Conservation (phyloP, 1,284 basidiomycete genomes). For the Boletus sp. region DNA sequence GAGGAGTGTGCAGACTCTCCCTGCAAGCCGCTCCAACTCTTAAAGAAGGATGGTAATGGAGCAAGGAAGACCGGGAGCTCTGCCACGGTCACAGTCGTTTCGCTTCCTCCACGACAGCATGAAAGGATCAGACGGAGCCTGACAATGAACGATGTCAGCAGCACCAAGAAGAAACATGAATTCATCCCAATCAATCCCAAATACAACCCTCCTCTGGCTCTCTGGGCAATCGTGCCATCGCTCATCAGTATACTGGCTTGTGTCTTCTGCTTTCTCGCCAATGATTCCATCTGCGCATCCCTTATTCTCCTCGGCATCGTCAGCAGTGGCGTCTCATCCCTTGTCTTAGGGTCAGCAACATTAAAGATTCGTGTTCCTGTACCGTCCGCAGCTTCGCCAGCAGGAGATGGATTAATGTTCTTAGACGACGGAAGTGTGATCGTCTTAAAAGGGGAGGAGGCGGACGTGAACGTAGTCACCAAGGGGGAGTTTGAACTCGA, state of each 20-base stretch:
- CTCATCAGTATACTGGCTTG: constrained; percentile 22
- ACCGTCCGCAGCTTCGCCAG: constrained; percentile 22
- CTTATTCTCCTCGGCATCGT: constrained; percentile 33
- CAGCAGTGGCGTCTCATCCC: constrained; percentile 25
- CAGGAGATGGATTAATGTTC: constrained; percentile 27
- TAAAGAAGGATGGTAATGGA: not conserved
- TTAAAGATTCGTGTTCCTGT: constrained; percentile 21
- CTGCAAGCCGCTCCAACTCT: constrained; percentile 6
- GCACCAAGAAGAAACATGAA: not conserved
- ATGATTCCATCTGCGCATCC: constrained; percentile 25
- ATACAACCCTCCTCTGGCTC: not conserved
- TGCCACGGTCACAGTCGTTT: constrained; percentile 18
- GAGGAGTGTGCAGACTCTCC: not conserved
- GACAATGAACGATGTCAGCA: not conserved
- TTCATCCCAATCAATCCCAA: constrained; percentile 12
- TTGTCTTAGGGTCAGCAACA: constrained; percentile 24
- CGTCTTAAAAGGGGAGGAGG: constrained; percentile 27
- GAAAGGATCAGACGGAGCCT: not conserved
- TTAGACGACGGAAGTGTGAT: constrained; percentile 16
- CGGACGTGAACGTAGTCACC: constrained; percentile 26
- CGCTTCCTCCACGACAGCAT: constrained; percentile 10
- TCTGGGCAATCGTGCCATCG: constrained; percentile 21
- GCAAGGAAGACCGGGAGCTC: constrained; percentile 20
- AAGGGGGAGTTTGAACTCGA: constrained; percentile 29
- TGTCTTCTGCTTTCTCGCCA: constrained; percentile 14